phyloP scores from a whole-genome alignment of 2,329 filamentous ascomycete genomes.

The Pseudocercospora eumusae region DNA sequence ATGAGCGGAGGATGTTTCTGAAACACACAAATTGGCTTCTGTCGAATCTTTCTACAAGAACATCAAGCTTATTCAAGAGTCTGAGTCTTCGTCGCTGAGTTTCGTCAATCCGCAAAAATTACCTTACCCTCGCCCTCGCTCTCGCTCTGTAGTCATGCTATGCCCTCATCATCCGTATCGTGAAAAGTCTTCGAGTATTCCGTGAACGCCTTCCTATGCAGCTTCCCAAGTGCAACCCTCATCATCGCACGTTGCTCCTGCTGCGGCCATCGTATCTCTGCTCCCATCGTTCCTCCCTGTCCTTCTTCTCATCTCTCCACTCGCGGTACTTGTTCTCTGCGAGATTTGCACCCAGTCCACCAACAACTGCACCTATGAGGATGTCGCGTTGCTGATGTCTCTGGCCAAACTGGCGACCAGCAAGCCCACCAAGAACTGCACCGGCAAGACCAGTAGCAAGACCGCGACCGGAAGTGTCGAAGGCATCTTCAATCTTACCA shows the following conservation, averaged over 20 bases:
- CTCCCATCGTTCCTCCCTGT: conserved; percentile 28
- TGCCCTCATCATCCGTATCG: background rate
- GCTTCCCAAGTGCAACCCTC: background rate
- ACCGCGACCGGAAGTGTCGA: conserved; percentile 38
- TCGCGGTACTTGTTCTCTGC: conserved; percentile 39
- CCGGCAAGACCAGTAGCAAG: conserved; percentile 39
- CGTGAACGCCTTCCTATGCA: background rate
- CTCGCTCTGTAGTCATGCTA: conserved; percentile 6
- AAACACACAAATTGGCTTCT: background rate
- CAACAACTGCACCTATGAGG: conserved; percentile 39
- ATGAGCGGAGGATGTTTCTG: background rate
- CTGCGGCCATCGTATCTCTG: conserved; percentile 26
- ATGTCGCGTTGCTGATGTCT: conserved; percentile 39
- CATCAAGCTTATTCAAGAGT: background rate
- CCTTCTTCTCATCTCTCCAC: conserved; percentile 33
- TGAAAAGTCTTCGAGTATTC: background rate
- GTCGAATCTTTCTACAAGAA: conserved; percentile 7
- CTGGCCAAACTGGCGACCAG: conserved; percentile 38
- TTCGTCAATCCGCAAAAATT: background rate
- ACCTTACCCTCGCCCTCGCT: conserved; percentile 1
- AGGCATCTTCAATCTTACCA: conserved; percentile 39
- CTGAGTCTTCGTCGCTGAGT: background rate
- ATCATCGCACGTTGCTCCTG: conserved; percentile 28
- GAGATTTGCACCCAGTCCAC: conserved; percentile 39
- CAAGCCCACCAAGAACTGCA: conserved; percentile 40